A percentile compares a stretch with the other conserved stretches of the same genome.
Conservation (phyloP, 345 rosid species). For the Gossypium ekmanianum region DNA sequence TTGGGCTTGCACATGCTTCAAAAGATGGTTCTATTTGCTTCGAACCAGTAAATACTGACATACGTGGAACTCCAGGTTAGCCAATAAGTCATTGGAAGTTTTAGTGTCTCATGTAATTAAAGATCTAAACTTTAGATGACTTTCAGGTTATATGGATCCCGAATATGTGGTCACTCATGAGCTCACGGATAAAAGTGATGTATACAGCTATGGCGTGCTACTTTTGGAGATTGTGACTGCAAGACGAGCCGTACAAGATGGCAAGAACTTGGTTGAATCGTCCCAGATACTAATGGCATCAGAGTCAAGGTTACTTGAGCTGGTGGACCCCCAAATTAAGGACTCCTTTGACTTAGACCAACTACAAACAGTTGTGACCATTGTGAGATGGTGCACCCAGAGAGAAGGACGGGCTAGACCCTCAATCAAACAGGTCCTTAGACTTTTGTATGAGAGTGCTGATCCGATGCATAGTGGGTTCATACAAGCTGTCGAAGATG, state of each 20-base stretch:
- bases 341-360: constrained; percentile 66
- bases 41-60: constrained; percentile 80
- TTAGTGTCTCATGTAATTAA: background rate
- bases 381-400: constrained; percentile 92
- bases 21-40: constrained; percentile 87
- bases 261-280: constrained; percentile 74
- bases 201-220: constrained; percentile 89
- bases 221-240: constrained; percentile 78
- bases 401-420: constrained; percentile 75
- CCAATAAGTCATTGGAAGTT: constrained; percentile 11
- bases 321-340: constrained; percentile 65
- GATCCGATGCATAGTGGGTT: constrained; percentile 78
- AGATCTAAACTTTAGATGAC: constrained; percentile 18
- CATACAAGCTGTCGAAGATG: constrained; percentile 57
- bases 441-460: constrained; percentile 77
- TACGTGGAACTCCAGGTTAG: constrained; percentile 96
- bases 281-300: constrained; percentile 50
- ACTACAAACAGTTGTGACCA: constrained; percentile 58
- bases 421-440: constrained; percentile 79
- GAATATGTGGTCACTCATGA: constrained; percentile 83
- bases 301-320: constrained; percentile 51
- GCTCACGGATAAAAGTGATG: constrained; percentile 86
- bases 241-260: constrained; percentile 72
- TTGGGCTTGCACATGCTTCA: constrained; percentile 90
- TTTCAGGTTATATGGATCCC: constrained; percentile 94